These are phyloP conservation scores for Phialophora macrospora DNA, from an alignment of 2,329 filamentous ascomycete species.

Conservation along the genomic window DNA sequence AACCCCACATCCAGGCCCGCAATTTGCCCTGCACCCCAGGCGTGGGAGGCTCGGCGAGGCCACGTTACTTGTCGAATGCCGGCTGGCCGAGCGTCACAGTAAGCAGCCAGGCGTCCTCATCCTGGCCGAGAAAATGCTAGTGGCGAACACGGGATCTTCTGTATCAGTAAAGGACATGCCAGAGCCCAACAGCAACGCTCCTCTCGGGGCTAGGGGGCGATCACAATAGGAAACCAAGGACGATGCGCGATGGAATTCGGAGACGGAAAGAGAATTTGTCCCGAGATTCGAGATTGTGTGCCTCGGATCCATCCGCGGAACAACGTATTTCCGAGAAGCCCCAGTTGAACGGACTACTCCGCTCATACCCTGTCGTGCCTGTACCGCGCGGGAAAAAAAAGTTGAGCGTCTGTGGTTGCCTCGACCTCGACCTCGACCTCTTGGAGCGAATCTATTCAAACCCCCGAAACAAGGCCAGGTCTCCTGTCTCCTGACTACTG, in stretches of 20 bases:
- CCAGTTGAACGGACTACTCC: neutral
- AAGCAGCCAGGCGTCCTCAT: neutral
- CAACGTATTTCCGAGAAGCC: neutral
- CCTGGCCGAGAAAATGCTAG: neutral
- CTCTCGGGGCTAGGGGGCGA: neutral
- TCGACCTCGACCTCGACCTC: too few species aligned
- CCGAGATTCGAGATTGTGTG: neutral
- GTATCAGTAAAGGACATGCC: neutral
- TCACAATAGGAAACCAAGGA: neutral
- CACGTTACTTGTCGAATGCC: slow-evolving; percentile 2
- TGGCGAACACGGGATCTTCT: neutral
- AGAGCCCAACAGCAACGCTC: neutral
- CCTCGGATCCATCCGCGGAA: neutral
- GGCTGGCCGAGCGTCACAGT: neutral
- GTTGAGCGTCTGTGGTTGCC: too few species aligned
- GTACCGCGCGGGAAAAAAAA: too few species aligned
- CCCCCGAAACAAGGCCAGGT: too few species aligned
- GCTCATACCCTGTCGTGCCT: too few species aligned
- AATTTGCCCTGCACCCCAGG: slow-evolving; percentile 4
- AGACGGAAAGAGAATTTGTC: too few species aligned
- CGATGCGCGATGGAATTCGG: too few species aligned
- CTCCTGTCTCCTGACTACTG: neutral
- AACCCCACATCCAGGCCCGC: slow-evolving; percentile 1
- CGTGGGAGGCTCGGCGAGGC: neutral
- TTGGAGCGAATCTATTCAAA: too few species aligned